Evolutionary conservation across 768 basidiomycete species (phyloP).

Genomic region (Amanita subjunquillea): DNA sequence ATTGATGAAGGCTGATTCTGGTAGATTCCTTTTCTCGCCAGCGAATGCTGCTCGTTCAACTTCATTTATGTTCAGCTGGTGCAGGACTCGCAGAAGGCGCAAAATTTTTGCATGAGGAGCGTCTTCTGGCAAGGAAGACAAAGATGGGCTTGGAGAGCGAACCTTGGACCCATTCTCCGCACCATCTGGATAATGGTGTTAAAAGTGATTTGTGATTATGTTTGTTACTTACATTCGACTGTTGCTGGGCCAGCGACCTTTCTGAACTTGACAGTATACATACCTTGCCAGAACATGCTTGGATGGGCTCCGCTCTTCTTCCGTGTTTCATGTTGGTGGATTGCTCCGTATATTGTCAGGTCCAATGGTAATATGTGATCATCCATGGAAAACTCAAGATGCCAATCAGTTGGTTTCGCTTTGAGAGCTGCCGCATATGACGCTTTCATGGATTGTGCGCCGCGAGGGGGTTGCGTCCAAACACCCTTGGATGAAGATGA

Average conservation of each 20-base stretch:
- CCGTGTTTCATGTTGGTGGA: constrained; percentile 83
- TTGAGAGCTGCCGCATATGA: constrained; percentile 96
- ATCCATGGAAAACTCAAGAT: constrained; percentile 92
- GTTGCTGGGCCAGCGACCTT: constrained; percentile 76
- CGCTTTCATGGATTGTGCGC: constrained; percentile 26
- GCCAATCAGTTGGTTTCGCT: constrained; percentile 91
- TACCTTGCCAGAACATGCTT: constrained; percentile 78
- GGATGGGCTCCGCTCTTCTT: constrained; percentile 60
- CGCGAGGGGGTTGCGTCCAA: constrained; percentile 19
- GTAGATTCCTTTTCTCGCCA: constrained; percentile 45
- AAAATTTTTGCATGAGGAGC: constrained; percentile 85
- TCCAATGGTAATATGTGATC: constrained; percentile 77
- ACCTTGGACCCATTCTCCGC: constrained; percentile 35
- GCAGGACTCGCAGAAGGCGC: constrained; percentile 78
- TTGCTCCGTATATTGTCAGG: constrained; percentile 92
- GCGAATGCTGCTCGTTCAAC: constrained; percentile 44
- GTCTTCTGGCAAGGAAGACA: constrained; percentile 77
- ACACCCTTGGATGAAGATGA: constrained; percentile 33
- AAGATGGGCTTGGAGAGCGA: constrained; percentile 52
- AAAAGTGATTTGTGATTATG: background rate
- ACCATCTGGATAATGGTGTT: constrained; percentile 23
- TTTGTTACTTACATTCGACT: constrained; percentile 42
- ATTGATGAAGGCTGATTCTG: constrained; percentile 87
- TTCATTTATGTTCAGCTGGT: constrained; percentile 72
- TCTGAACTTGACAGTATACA: constrained; percentile 89